Conservation (phyloP, 805 yeast species). For the Kluyveromyces siamensis region DNA sequence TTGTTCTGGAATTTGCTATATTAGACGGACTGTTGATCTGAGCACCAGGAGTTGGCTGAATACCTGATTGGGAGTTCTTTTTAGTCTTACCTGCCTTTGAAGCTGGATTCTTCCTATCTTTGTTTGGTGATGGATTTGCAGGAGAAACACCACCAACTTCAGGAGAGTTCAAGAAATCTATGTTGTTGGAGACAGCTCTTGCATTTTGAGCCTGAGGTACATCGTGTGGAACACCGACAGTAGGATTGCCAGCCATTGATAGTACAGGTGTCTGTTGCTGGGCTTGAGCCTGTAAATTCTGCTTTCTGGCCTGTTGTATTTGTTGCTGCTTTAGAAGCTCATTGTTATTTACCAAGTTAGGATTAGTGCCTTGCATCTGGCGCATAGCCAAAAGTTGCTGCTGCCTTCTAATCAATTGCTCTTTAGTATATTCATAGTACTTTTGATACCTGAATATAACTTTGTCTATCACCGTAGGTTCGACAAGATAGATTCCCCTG, state of each 20-base stretch:
- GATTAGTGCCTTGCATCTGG: conserved; percentile 27
- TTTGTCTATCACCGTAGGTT: conserved; percentile 62
- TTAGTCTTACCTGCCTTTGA: conserved; percentile 2
- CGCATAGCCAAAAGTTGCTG: conserved; percentile 30
- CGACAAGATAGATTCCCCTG: conserved; percentile 57
- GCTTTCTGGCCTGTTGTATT: conserved; percentile 20
- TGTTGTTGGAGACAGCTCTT: conserved; percentile 6
- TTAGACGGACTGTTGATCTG: conserved; percentile 1
- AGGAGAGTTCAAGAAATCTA: conserved; percentile 17
- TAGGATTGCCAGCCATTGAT: conserved; percentile 11
- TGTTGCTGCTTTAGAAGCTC: conserved; percentile 18
- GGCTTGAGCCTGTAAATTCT: conserved; percentile 11
- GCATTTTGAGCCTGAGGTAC: conserved; percentile 6
- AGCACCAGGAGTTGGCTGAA: background rate
- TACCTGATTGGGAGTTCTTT: conserved; percentile 1
- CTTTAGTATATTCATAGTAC: conserved; percentile 67
- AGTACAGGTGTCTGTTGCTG: conserved; percentile 6
- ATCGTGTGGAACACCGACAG: conserved; percentile 8
- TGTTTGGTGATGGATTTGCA: conserved; percentile 7
- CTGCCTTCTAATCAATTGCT: conserved; percentile 37
- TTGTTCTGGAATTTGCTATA: conserved; percentile 7
- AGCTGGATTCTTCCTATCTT: conserved; percentile 6
- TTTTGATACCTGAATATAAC: conserved; percentile 64
- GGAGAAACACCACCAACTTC: conserved; percentile 6
- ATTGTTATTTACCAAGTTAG: background rate